These are phyloP conservation scores for Arthromyces matolae DNA, from an alignment of 768 basidiomycete genomes.

Conservation along the genomic window DNA sequence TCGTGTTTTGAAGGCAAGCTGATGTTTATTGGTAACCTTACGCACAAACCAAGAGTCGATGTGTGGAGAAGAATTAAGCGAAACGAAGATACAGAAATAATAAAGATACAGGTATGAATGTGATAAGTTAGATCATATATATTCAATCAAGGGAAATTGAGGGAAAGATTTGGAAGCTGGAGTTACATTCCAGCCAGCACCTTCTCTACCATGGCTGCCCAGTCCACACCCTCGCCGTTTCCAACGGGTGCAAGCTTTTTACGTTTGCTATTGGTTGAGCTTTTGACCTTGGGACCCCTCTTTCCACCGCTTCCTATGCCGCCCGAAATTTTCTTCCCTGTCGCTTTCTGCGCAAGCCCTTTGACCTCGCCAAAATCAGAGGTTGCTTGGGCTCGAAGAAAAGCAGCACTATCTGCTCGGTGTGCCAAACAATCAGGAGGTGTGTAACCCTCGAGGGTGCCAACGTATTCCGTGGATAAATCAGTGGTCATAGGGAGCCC, in stretches of 20 bases:
- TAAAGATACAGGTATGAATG: background rate
- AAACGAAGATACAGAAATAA: background rate
- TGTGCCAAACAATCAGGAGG: constrained; percentile 62
- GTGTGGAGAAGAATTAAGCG: too few species aligned
- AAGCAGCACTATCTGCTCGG: constrained; percentile 58
- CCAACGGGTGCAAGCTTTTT: constrained; percentile 24
- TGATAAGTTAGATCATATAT: constrained; percentile 1
- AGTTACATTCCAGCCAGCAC: too few species aligned
- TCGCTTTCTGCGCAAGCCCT: constrained; percentile 54
- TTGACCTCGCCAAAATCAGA: constrained; percentile 68
- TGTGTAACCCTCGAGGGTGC: constrained; percentile 47
- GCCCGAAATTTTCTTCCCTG: constrained; percentile 39
- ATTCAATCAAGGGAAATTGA: too few species aligned
- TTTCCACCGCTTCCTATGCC: constrained; percentile 24
- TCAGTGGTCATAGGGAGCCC: constrained; percentile 50
- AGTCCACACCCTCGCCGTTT: constrained; percentile 40
- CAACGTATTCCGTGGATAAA: constrained; percentile 19
- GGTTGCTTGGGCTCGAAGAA: constrained; percentile 76
- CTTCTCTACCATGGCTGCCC: constrained; percentile 37
- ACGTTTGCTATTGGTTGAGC: background rate
- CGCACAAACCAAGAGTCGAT: too few species aligned
- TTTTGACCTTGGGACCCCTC: constrained; percentile 18
- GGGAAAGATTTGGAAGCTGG: too few species aligned
- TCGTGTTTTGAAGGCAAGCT: constrained; percentile 8
- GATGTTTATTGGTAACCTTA: background rate